Conservation (phyloP, 2,329 filamentous ascomycete species). For the Cadophora gregata region DNA sequence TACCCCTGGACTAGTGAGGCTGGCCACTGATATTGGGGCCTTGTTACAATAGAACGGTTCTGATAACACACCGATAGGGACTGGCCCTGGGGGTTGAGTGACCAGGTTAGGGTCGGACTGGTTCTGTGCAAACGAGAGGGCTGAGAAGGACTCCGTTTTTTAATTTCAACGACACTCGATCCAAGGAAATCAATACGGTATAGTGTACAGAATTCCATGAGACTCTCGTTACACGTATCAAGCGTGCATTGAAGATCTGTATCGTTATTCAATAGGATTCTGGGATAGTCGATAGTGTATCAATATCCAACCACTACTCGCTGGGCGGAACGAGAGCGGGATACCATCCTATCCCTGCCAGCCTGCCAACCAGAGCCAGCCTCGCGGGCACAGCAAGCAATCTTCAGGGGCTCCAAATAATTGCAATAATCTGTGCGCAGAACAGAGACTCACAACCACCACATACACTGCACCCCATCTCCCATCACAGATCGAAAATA, state of each 20-base stretch:
- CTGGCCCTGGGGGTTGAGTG: background rate
- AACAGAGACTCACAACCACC: background rate
- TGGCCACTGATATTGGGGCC: background rate
- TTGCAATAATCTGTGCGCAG: conserved; percentile 16
- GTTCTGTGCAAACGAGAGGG: background rate
- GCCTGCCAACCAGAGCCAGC: background rate
- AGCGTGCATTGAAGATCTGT: background rate
- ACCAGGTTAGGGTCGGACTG: background rate
- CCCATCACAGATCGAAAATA: background rate
- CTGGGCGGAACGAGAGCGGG: background rate
- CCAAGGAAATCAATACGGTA: background rate
- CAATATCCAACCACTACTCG: background rate
- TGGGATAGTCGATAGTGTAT: background rate
- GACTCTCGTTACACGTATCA: conserved; percentile 14
- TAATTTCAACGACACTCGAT: conserved; percentile 5
- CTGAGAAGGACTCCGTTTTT: background rate
- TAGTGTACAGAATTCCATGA: background rate
- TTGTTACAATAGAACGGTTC: background rate
- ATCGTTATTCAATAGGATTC: background rate
- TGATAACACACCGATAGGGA: background rate
- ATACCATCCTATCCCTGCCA: background rate
- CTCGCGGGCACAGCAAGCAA: background rate
- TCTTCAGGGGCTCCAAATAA: conserved; percentile 16
- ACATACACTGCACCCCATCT: background rate
- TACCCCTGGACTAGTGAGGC: background rate